Base-by-base conservation (phyloP, 345 rosid genomes). In the Lepidium aucheri region DNA sequence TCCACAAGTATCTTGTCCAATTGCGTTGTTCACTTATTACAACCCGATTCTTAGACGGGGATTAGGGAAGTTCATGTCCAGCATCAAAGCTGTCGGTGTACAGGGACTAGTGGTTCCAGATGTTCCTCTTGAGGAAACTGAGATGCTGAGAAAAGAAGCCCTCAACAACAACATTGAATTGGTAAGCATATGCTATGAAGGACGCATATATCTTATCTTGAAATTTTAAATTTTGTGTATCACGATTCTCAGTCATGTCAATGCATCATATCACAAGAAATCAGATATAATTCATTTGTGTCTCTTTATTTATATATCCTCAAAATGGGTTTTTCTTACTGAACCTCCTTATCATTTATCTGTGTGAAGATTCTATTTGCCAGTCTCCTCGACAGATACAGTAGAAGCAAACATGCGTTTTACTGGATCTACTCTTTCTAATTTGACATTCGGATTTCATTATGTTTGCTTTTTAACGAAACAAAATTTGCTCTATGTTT, bases 91-190 rank as follows among this genome's bases (percentile, higher is more conserved):
- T 61, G 70, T 53, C 1, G 96, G 99, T 24, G 78, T 94, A 55
- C 95, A 82, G 7, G 99, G 88, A 70, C 95, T 94, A 76, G 95
- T 90, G 28, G 96, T 94, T 74, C 96, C 97, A 3, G 99, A 94
- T 80, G 95, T 94, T 73, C 99, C 97, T 69, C 75, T 94, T 14
- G 99, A 94, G 74, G 99, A 94, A 82, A 85, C 97, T 53, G 89
- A 85, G 63, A 53, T 79, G 70, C 68, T 94, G 62, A 85, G 96
- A 70, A 78, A 68, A 67, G 97, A 84, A 84, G 92, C 99, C 53
- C 18, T 76, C 16, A 83, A 77, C 71, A 66, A 83, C 50, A 73
- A 79, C 24, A 87, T 94, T 64, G 99, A 94, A 76, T 68, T 90
- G 91, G 97, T 78, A 52, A 28, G 74, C 40, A 41, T 72, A 9